Evolutionary conservation across 306 rosid genomes (phyloP), one percentile per base, ranked within the genome.

Genomic region (Glycine tomentella): DNA sequence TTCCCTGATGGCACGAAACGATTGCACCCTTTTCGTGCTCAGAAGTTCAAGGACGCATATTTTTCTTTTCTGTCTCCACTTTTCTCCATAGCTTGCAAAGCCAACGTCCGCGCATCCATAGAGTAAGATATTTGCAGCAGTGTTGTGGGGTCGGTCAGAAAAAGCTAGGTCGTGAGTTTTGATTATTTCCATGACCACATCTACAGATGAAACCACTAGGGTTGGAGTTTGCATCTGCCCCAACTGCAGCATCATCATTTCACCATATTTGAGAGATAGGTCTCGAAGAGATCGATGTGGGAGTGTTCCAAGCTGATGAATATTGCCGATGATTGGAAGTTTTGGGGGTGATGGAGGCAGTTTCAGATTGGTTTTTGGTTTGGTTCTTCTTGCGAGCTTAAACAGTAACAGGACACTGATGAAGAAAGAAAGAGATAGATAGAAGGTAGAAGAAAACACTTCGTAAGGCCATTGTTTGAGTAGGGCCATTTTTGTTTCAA

Each of bases 271-370:
- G 9, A 48, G 34, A 3, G 82, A 81, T 66, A 84, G 74, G 0
- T 69, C 40, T 6, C 58, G 68, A 9, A 87, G 42, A 16, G 86
- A 78, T 5, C 50, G 80, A 16, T 84, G 82, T 11, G 81, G 90
- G 0, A 81, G 82, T 15, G 77, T 33, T 1, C 90, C 87, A 62
- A 87, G 34, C 14, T 81, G 87, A 13, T 87, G 87, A 17, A 87
- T 74, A 17, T 87, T 84, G 9, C 90, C 87, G 0, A 87, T 84
- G 40, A 87, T 1, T 0, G 86, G 87, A 7, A 87, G 79, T 50
- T 84, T 87, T 55, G 86, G 86, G 7, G 88, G 81, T 7, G 64
- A 85, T 42, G 86, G 88, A 31, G 82, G 81, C 0, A 58, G 33
- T 11, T 81, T 85, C 3, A 72, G 69, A 15, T 62, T 70, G 4